Base-by-base conservation (phyloP, 305 asterid genomes). In the Rubia balearica region DNA sequence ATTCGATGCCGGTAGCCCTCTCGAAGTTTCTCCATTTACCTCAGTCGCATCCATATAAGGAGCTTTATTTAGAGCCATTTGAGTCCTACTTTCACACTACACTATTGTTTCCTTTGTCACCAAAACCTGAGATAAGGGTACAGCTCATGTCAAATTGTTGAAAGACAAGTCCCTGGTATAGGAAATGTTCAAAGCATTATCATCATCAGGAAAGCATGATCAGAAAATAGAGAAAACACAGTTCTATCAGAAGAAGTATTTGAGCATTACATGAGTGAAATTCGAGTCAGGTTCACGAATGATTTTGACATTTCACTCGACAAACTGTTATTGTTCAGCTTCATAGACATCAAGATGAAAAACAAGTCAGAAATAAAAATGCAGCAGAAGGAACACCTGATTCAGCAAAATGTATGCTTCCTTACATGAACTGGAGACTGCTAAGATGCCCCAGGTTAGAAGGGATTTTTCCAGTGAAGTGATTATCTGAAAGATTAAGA, bases 131-230 rank as follows among this genome's bases (percentile, higher is more conserved):
- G 27, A 82, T 61, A 75, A 77, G 69, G 97, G 96, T 13, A 91
- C 84, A 36, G 96, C 90, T 53, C 98, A 96, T 57, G 86, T 87
- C 88, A 94, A 88, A 83, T 91, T 91, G 84, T 94, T 94, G 85
- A 84, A 91, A 72, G 97, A 94, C 79, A 94, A 81, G 79, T 94
- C 98, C 87, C 98, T 94, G 78, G 66, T 71, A 77, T 64, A 76
- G 64, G 65, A 68, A 68, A 59, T 57, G 62, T 79, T 38, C 72
- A 67, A 49, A 68, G 55, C 41, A 40, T 67, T 71, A 43, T 64
- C 71, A 21, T 41, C 21, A 3, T 43, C 42, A 59, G 48, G 21
- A 27, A 51, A 21, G 65, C 46, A 30, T 6, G 1, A 61, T 8
- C 9, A 73, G 6, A 72, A 60, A n/a, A 46, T 21, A 21, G 43